Evolutionary conservation across 257 asterid genomes (phyloP).

Genomic region (Plantago ovata): DNA sequence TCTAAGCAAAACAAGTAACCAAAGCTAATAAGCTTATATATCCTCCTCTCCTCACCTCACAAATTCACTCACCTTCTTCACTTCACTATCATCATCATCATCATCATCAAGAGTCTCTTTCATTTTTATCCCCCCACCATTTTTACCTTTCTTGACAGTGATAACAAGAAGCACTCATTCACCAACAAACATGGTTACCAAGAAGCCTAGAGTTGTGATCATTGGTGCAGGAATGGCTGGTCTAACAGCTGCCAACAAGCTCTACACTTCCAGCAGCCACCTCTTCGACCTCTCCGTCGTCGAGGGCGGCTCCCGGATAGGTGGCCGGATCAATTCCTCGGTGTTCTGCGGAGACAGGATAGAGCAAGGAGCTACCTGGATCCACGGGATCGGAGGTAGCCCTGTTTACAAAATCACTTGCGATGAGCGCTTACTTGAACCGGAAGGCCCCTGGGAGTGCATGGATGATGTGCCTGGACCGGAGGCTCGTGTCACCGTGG

Average conservation of each 20-base stretch:
- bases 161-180: background rate
- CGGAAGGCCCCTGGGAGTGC: slow-evolving; percentile 81
- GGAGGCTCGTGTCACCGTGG: slow-evolving; percentile 45
- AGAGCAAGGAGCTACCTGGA: slow-evolving; percentile 95
- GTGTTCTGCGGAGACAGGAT: slow-evolving; percentile 73
- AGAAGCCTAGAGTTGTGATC: slow-evolving; percentile 60
- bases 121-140: background rate
- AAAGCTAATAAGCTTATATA: slow-evolving; percentile 25
- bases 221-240: slow-evolving; percentile 98
- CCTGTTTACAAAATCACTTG: slow-evolving; percentile 67
- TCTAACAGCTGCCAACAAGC: slow-evolving; percentile 75
- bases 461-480: slow-evolving; percentile 44
- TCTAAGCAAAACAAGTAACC: slow-evolving; percentile 13
- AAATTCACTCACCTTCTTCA: too few relatives aligned
- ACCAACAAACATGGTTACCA: slow-evolving; percentile 42
- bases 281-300: slow-evolving; percentile 56
- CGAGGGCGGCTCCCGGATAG: slow-evolving; percentile 74
- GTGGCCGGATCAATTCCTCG: slow-evolving; percentile 74
- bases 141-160: slow-evolving; percentile 12
- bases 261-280: slow-evolving; percentile 34
- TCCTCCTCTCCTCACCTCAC: slow-evolving; percentile 59
- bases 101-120: slow-evolving; percentile 15
- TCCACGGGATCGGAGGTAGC: slow-evolving; percentile 83
- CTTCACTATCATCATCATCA: slow-evolving; percentile 17
- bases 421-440: slow-evolving; percentile 32